Evolutionary conservation across 495 filamentous ascomycete species (phyloP).

Genomic region (Penicillium antarcticum): DNA sequence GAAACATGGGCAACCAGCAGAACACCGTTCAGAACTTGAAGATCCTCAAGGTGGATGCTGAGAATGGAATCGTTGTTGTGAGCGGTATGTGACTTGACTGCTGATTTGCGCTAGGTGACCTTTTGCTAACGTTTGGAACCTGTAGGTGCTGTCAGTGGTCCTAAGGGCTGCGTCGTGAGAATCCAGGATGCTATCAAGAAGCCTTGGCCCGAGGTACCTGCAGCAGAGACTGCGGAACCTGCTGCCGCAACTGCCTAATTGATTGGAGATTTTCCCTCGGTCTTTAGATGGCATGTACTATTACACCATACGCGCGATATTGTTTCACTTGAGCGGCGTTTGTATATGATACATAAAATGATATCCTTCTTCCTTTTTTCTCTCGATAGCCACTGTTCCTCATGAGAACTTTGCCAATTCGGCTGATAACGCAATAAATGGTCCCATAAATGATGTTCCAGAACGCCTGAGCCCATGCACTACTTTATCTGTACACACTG

Average conservation of each 20-base stretch:
- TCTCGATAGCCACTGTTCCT: not conserved
- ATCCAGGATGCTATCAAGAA: slow-evolving; percentile 93
- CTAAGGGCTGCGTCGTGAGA: slow-evolving; percentile 76
- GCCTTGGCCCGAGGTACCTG: slow-evolving; percentile 63
- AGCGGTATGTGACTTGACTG: slow-evolving; percentile 54
- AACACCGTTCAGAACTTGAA: slow-evolving; percentile 88
- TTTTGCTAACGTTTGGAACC: slow-evolving; percentile 7
- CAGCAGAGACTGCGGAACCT: slow-evolving; percentile 39
- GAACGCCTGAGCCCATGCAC: slow-evolving; percentile 31
- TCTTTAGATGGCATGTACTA: slow-evolving; percentile 38
- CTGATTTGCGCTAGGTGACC: not conserved
- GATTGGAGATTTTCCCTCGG: slow-evolving; percentile 5
- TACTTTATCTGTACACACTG: slow-evolving; percentile 23
- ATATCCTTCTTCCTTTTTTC: slow-evolving; percentile 33
- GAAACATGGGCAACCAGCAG: slow-evolving; percentile 83
- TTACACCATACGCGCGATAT: slow-evolving; percentile 35
- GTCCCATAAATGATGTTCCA: slow-evolving; percentile 9
- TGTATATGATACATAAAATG: slow-evolving; percentile 48
- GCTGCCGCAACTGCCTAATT: slow-evolving; percentile 26
- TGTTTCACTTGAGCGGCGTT: slow-evolving; percentile 43
- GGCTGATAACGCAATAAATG: not conserved
- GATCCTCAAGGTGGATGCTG: slow-evolving; percentile 79
- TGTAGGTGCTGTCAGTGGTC: slow-evolving; percentile 73
- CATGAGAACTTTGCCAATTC: not conserved
- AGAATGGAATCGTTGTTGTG: slow-evolving; percentile 82